Percentiles rank a stretch among this genome's conserved stretches.
phyloP scores from a whole-genome alignment of 345 rosid genomes.

The Psidium guajava region DNA sequence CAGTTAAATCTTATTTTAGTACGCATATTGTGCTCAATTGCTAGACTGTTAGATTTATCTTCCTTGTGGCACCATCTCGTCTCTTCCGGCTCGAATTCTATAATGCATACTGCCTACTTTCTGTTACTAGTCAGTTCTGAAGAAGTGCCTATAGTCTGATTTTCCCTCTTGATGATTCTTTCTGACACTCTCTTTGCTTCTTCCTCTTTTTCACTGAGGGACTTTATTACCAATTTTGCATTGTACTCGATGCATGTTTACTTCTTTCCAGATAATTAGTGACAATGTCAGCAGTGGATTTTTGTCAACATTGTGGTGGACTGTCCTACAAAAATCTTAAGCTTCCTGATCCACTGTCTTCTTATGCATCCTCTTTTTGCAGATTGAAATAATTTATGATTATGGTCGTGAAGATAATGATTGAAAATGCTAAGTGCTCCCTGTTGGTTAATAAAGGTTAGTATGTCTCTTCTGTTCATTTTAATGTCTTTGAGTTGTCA shows the following conservation, averaged over 20 bases:
- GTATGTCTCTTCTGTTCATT: background rate
- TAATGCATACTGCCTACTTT: background rate
- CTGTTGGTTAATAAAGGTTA: conserved; percentile 35
- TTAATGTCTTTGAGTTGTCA: background rate
- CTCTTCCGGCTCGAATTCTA: background rate
- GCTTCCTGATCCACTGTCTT: background rate
- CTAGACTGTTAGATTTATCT: background rate
- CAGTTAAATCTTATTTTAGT: background rate
- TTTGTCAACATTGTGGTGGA: background rate
- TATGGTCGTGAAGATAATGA: conserved; percentile 85
- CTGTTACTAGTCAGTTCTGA: background rate
- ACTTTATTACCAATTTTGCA: background rate
- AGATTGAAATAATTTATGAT: conserved; percentile 85
- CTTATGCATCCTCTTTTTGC: conserved; percentile 19
- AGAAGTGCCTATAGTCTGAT: background rate
- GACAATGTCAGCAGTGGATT: background rate
- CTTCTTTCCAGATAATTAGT: background rate
- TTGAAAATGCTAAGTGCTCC: conserved; percentile 8
- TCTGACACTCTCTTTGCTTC: background rate
- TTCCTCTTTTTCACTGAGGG: background rate
- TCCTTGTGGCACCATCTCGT: background rate
- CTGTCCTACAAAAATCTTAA: background rate
- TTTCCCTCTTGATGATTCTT: background rate
- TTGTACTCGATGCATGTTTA: background rate
- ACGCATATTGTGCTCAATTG: background rate